Base-by-base conservation (phyloP, 2,329 filamentous ascomycete genomes). In the Neopestalotiopsis clavispora region DNA sequence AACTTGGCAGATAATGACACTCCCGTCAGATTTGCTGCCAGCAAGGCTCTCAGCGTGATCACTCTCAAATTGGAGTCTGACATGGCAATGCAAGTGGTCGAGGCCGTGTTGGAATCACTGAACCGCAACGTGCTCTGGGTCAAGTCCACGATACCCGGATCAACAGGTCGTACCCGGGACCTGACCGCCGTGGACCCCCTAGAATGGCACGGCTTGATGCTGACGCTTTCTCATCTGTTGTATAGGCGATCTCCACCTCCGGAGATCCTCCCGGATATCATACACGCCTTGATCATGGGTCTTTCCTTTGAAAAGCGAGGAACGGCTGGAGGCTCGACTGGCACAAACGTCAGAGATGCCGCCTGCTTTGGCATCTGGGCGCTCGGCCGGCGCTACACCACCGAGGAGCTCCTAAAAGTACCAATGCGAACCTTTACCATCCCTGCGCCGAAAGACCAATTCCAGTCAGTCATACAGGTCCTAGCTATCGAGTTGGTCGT, bases 311-410 rank as follows among this genome's bases (percentile, higher is more conserved):
- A 99, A 79, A 94, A 97, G 75, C 88, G 95, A 69, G 93, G 92
- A 60, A 89, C 94, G 0, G 94, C 94, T 3, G 95, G 96, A n/a
- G 90, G 88, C 13, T 95, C 94, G 3, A 85, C 95, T 12, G 96
- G 96, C 1, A 92, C 93, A 1, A 97, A 97, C 74, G 95, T 99
- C 17, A 90, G 96, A 61, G 96, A 99, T 82, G 95, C 96, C 13
- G 94, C 96, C 3, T 98, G 95, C 78, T 99, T 98, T 78, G 96
- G 96, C 6, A 91, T 98, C 30, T 99, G 96, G 96, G 92, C 95
- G 1, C 80, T 98, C 7, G 94, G 95, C 28, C 88, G 96, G 67
- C 91, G 95, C 67, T 99, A 98, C 75, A 90, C 89, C 1, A 97
- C 94, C 0, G 77, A 84, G 0, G 95, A 98, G 78, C 85, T 98